Conservation (phyloP, 306 rosid genomes). For the Prunus mongolica region DNA sequence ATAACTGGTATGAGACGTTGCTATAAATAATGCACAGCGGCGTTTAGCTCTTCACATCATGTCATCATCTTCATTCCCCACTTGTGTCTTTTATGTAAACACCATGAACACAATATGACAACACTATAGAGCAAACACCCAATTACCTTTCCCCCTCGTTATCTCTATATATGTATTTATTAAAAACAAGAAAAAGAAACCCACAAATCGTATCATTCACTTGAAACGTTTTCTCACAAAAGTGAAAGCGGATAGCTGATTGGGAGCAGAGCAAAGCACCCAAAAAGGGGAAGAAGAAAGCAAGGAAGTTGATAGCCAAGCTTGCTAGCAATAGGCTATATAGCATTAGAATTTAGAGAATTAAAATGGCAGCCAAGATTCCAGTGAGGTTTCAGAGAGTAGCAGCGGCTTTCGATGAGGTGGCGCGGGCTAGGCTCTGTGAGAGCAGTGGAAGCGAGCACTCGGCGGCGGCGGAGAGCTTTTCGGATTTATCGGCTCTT, state of each 20-base stretch:
- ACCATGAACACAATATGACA: conserved; percentile 35
- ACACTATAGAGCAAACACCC: not conserved
- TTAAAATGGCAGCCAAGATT: conserved; percentile 13
- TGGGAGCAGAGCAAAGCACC: not conserved
- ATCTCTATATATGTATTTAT: too few relatives aligned
- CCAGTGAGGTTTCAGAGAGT: conserved; percentile 57
- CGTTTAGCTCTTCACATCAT: conserved; percentile 20
- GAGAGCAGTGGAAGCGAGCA: conserved; percentile 91
- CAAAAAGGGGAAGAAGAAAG: too few relatives aligned
- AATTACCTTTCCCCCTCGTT: not conserved
- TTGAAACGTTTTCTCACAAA: conserved; percentile 1
- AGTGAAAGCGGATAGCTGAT: not conserved
- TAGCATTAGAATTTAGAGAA: too few relatives aligned
- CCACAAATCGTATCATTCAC: not conserved
- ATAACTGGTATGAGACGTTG: too few relatives aligned
- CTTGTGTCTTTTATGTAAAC: conserved; percentile 16
- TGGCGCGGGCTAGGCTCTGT: conserved; percentile 42
- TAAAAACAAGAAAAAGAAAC: too few relatives aligned
- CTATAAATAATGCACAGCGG: conserved; percentile 24
- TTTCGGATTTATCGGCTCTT: conserved; percentile 56
- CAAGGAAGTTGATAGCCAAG: too few relatives aligned
- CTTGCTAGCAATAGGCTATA: too few relatives aligned
- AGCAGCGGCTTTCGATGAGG: conserved; percentile 62
- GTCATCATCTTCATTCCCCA: conserved; percentile 6
- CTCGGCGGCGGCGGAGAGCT: conserved; percentile 48